Evolutionary conservation across 2,329 filamentous ascomycete species (phyloP), one percentile per base, ranked within the genome.

Genomic region (Pyricularia sp.): DNA sequence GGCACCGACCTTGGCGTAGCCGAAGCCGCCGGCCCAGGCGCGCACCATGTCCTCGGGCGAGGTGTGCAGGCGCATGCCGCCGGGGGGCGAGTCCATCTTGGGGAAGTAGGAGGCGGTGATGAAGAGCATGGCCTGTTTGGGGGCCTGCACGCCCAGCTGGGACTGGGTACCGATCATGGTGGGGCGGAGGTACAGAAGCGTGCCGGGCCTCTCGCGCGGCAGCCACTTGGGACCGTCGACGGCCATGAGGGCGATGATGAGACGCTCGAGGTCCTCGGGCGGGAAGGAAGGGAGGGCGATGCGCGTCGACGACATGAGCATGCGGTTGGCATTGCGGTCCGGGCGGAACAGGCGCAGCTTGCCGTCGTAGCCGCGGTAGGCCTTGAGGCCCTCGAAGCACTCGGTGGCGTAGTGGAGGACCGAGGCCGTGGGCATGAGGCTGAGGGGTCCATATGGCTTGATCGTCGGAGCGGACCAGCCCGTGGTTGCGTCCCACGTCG

Each of bases 11-110:
- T 97, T 97, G 67, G 92, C 91, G 73, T 89, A 93, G 0, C 93
- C 93, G 74, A 96, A 96, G 10, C 93, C 93, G 67, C 93, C 93
- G 24, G 91, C 91, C 93, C 93, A 97, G 13, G 93, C 92, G 69
- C 93, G 88, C 66, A 96, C 87, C 80, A 88, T 90, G 75, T 96
- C 90, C 69, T 93, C 86, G 65, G 85, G 84, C 60, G 85, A 90
- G 0, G 92, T 93, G 72, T 93, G 84, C 60, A 96, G 84, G 70
- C 84, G 88, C 81, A 96, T 82, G 68, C 85, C 85, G 40, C 81
- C 82, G 0, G 73, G 69, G 5, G 79, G 78, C 13, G 76, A 68
- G 69, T 85, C 82, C 73, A 88, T 74, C 65, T 75, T 72, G 24
- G 84, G 82, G 84, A 88, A 85, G 74, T 81, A 87, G 66, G 74